Base-by-base conservation (phyloP, 371 early-diverging fungal species). In the Mortierella sp. region DNA sequence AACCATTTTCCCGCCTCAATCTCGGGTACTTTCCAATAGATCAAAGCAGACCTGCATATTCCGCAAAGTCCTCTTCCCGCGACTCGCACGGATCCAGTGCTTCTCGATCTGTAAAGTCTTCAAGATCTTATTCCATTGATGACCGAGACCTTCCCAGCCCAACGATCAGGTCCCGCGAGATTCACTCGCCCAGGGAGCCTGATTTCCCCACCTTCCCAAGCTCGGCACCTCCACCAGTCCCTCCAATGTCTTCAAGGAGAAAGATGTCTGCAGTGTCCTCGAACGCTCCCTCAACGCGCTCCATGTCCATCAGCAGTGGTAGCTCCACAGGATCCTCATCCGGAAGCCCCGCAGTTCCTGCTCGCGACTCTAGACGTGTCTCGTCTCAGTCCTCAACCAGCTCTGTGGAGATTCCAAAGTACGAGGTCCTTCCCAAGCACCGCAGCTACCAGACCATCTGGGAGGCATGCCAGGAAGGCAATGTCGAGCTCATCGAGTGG, bases 251-350 rank as follows among this genome's bases (percentile, higher is more conserved):
- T 17, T 64, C 63, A 10, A 48, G 76, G 14, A 54, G 76, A 41
- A 74, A 74, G 41, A 64, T 68, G 65, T 74, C 76, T 25, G 53
- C 76, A 0, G 73, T 67, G 22, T 72, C 73, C 2, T 62, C 73
- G 3, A 50, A 58, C 19, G 64, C 60, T 10, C 76, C 76, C 0
- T 68, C 76, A 0, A 53, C 53, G 37, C 60, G 76, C 0, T 74
- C 76, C 28, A 74, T 74, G 76, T 74, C 76, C 8, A 68, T 74
- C 34, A 73, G 73, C 54, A 74, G 76, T 19, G 69, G 76, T 14
- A 74, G 68, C 43, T 74, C 76, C 5, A 49, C 60, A 2, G 63
- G 68, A 27, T 74, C 76, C 1, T 63, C 64, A 3, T 45, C 41
- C 34, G 49, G 54, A 10, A 28, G 51, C 14, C 76, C 76, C 24